Evolutionary conservation across 306 rosid genomes (phyloP).

Genomic region (Fagus crenata): DNA sequence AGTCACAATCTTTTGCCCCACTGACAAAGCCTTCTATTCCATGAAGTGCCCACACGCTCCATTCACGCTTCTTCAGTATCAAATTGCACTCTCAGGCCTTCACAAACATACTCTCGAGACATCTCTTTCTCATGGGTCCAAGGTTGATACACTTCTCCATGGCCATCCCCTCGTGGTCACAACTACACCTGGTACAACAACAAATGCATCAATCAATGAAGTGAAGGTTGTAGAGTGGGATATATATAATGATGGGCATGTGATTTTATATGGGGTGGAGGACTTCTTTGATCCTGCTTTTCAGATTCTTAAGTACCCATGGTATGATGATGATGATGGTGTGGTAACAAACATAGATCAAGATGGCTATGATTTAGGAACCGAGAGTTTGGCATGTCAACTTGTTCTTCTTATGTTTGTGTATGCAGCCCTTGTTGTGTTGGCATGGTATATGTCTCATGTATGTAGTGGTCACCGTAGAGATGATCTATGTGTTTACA

Average conservation of each 20-base stretch:
- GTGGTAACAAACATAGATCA: too few relatives aligned
- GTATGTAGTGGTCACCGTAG: too few relatives aligned
- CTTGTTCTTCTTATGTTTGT: too few relatives aligned
- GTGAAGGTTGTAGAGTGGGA: slow-evolving; percentile 5
- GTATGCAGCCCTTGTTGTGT: too few relatives aligned
- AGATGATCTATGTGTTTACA: too few relatives aligned
- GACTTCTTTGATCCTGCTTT: slow-evolving; percentile 14
- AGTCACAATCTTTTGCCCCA: slow-evolving; percentile 11
- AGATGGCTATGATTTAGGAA: too few relatives aligned
- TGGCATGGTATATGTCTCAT: too few relatives aligned
- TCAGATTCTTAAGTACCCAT: neutral
- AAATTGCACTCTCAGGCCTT: neutral
- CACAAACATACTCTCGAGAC: neutral
- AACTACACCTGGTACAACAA: too few relatives aligned
- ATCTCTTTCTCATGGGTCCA: neutral
- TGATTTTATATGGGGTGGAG: neutral
- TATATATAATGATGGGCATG: neutral
- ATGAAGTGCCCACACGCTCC: slow-evolving; percentile 14
- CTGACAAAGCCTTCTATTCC: neutral
- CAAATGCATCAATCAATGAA: neutral
- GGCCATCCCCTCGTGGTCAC: neutral
- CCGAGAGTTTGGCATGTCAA: too few relatives aligned
- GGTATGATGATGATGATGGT: too few relatives aligned
- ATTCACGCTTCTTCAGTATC: neutral
- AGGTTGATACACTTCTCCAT: neutral